Evolutionary conservation across 208 protist genomes (phyloP).

Genomic region (Wallacemonas rigidus): DNA sequence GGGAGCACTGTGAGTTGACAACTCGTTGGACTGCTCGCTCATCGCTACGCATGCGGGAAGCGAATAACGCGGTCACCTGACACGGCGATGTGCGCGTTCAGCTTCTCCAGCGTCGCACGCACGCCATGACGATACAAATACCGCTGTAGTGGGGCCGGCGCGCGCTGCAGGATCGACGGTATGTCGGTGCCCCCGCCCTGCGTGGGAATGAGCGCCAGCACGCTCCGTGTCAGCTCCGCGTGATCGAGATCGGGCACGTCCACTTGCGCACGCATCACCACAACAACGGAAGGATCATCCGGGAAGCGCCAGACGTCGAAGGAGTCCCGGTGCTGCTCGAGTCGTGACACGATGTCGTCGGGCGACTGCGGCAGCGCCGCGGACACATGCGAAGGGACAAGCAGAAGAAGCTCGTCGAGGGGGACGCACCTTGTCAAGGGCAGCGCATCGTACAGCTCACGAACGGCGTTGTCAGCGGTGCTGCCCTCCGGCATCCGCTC

Average conservation of each 20-base stretch:
- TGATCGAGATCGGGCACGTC: constrained; percentile 44
- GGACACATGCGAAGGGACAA: constrained; percentile 71
- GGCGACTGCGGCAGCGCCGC: constrained; percentile 52
- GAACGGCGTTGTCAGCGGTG: constrained; percentile 68
- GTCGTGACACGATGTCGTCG: constrained; percentile 39
- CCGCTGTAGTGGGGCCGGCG: constrained; percentile 75
- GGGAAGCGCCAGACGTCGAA: constrained; percentile 78
- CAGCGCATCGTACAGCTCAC: constrained; percentile 87
- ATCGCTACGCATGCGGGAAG: constrained; percentile 18
- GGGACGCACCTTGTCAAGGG: constrained; percentile 82
- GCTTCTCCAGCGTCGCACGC: constrained; percentile 49
- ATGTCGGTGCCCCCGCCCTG: constrained; percentile 67
- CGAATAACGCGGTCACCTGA: constrained; percentile 72
- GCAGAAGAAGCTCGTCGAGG: constrained; percentile 72
- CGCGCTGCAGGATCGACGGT: constrained; percentile 48
- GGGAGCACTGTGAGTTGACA: too few relatives aligned
- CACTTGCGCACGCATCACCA: constrained; percentile 81
- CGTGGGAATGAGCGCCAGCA: constrained; percentile 65
- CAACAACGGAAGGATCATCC: constrained; percentile 59
- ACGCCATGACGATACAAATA: constrained; percentile 80
- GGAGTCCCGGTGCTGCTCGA: constrained; percentile 66
- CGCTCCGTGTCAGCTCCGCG: constrained; percentile 60
- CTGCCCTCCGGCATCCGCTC: constrained; percentile 55
- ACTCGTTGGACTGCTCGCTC: not conserved
- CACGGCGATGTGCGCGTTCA: constrained; percentile 67